Percentiles rank a stretch among this genome's conserved stretches.
These are phyloP conservation scores for Exserohilum rostratum DNA, from an alignment of 2,329 filamentous ascomycete species.

Conservation along the genomic window DNA sequence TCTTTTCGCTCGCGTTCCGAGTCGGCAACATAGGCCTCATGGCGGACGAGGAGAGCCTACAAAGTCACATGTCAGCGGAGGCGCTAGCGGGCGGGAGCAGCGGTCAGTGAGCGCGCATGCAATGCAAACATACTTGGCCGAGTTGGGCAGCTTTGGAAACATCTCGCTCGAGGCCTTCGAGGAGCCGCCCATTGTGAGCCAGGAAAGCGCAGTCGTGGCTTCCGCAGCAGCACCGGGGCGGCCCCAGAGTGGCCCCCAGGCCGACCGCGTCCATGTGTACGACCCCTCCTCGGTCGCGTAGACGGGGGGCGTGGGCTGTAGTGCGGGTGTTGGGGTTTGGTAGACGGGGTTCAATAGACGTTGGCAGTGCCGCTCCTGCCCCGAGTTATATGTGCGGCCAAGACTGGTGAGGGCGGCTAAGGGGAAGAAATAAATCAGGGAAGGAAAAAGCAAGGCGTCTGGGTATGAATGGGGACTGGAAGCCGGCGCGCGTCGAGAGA, in stretches of 20 bases:
- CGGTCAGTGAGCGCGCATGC: conserved; percentile 9
- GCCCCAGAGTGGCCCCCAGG: conserved; percentile 40
- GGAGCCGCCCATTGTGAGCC: conserved; percentile 76
- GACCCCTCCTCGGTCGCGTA: conserved; percentile 15
- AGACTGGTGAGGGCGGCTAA: conserved; percentile 14
- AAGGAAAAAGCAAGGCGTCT: neutral
- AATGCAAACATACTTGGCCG: conserved; percentile 74
- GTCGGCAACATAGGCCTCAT: conserved; percentile 93
- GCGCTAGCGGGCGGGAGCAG: conserved; percentile 17
- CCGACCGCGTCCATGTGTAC: conserved; percentile 27
- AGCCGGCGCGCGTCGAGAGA: conserved; percentile 15
- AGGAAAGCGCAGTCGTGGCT: conserved; percentile 78
- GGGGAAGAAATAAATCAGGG: neutral
- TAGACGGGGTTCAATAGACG: conserved; percentile 5
- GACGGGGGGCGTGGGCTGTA: neutral
- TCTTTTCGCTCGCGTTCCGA: conserved; percentile 82
- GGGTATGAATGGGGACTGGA: conserved; percentile 2
- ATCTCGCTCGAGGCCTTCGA: conserved; percentile 85
- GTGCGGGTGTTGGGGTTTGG: conserved; percentile 4
- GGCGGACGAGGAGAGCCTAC: conserved; percentile 88
- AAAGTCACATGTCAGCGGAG: conserved; percentile 70
- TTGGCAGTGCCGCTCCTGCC: conserved; percentile 27
- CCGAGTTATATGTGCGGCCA: conserved; percentile 7
- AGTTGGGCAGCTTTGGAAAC: conserved; percentile 84
- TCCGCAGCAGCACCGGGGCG: conserved; percentile 79